Evolutionary conservation across 345 rosid genomes (phyloP).

Genomic region (Dipteronia sinensis): DNA sequence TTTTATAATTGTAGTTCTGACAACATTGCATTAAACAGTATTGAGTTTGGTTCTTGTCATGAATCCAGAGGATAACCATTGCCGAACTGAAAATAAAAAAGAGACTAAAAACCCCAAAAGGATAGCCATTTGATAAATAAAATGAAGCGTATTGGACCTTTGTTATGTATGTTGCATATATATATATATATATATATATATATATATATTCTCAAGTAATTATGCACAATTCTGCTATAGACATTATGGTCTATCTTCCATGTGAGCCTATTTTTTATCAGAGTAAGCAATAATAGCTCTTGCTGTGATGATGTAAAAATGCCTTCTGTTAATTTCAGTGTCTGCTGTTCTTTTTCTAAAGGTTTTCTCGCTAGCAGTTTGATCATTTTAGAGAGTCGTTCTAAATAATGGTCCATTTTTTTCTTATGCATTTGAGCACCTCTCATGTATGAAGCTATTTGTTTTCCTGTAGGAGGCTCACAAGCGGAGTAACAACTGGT

Average conservation of each 20-base stretch:
- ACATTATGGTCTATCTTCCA: background rate
- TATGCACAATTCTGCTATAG: background rate
- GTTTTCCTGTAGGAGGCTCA: slow-evolving; percentile 58
- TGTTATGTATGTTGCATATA: background rate
- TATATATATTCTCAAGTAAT: background rate
- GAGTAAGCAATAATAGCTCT: background rate
- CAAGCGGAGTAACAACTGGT: slow-evolving; percentile 63
- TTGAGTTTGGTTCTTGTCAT: background rate
- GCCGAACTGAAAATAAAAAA: background rate
- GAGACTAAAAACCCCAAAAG: background rate
- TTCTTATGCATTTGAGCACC: background rate
- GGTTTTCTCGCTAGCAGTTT: background rate
- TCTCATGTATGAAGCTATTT: slow-evolving; percentile 17
- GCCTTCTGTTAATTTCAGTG: background rate
- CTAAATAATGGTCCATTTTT: background rate
- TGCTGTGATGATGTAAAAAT: background rate
- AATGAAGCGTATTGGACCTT: background rate
- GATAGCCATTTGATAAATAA: background rate
- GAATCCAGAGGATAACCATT: background rate
- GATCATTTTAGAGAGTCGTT: background rate
- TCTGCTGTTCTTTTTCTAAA: background rate
- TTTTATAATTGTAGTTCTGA: background rate
- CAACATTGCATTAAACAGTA: background rate
- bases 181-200: too few species aligned
- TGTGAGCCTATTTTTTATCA: background rate